Evolutionary conservation across 148 eudicot species (phyloP), one percentile per base, ranked within the genome.

Genomic region (Dysphania ambrosioides): DNA sequence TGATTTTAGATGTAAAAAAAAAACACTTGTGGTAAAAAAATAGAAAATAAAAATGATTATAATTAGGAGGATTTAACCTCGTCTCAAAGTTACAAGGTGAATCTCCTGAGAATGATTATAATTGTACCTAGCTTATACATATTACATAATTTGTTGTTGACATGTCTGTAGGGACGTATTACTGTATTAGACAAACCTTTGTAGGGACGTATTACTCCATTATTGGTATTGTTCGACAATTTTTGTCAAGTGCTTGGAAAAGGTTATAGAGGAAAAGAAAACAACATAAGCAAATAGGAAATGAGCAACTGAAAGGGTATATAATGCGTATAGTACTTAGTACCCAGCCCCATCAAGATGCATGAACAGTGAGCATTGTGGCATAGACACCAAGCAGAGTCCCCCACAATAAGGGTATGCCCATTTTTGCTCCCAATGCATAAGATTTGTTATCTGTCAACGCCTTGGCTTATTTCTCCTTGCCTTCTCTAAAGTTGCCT

Each of bases 361-460:
- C n/a, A n/a, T 36, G 4, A 36, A 34, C 30, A 42, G 51, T 71
- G 21, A 72, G 6, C 23, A 72, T 10, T 38, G 19, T 58, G 24
- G 11, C 15, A 68, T 58, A 26, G 30, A 47, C 42, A 63, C 66
- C 12, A 63, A 71, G 49, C 19, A 71, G 7, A 72, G 18, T 42
- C 31, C 77, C 69, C 77, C 70, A 74, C 77, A 63, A 74, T 6
- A 12, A 10, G 35, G 19, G 36, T 47, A 30, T 64, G 36, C 24
- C 70, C n/a, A n/a, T 64, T 64, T 71, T n/a, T 47, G 61, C 51
- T 75, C 78, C n/a, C 72, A 67, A 66, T 67, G 38, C 30, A 16
- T 51, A 51, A 75, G 40, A 41, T 67, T 61, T 57, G 30, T 55
- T 16, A 47, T 12, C 19, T 47, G 2, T 55, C 21, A 51, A 8